phyloP scores from a whole-genome alignment of 768 basidiomycete genomes.

The Cyclocybe aegerita region DNA sequence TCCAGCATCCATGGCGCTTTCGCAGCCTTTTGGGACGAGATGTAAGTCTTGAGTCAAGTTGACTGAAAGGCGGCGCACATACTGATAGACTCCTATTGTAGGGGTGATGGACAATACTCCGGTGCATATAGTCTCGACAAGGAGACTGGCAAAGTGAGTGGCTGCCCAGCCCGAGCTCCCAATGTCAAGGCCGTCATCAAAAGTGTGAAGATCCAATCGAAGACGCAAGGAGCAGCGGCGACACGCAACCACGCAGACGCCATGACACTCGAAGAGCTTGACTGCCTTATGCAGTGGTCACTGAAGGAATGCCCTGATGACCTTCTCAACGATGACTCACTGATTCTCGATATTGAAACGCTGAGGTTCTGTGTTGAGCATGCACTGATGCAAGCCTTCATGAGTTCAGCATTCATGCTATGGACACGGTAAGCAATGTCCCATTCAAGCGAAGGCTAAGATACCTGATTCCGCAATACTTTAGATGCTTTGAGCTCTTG shows the following conservation, averaged over 20 bases:
- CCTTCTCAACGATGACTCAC: not conserved
- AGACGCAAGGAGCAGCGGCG: constrained; percentile 16
- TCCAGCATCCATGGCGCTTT: constrained; percentile 26
- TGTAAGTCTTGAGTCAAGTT: too few relatives aligned
- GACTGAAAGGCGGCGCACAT: too few relatives aligned
- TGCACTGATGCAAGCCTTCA: constrained; percentile 26
- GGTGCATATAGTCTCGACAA: constrained; percentile 25
- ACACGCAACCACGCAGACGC: constrained; percentile 29
- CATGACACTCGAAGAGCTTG: constrained; percentile 30
- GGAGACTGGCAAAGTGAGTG: constrained; percentile 18
- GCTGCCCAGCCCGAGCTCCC: constrained; percentile 26
- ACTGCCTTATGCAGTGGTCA: constrained; percentile 26
- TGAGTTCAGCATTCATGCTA: constrained; percentile 23
- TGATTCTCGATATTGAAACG: not conserved
- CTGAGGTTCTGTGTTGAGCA: constrained; percentile 20
- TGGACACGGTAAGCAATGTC: constrained; percentile 26
- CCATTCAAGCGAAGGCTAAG: not conserved
- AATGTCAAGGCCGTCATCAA: constrained; percentile 22
- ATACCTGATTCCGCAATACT: not conserved
- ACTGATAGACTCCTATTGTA: not conserved
- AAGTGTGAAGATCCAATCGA: constrained; percentile 20
- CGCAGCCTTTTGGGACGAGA: constrained; percentile 25
- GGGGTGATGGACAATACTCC: constrained; percentile 16
- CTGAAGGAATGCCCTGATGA: constrained; percentile 14
- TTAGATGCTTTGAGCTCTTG: constrained; percentile 30